phyloP scores from a whole-genome alignment of 306 rosid genomes.

The barrel medic (Medicago truncatula) region DNA sequence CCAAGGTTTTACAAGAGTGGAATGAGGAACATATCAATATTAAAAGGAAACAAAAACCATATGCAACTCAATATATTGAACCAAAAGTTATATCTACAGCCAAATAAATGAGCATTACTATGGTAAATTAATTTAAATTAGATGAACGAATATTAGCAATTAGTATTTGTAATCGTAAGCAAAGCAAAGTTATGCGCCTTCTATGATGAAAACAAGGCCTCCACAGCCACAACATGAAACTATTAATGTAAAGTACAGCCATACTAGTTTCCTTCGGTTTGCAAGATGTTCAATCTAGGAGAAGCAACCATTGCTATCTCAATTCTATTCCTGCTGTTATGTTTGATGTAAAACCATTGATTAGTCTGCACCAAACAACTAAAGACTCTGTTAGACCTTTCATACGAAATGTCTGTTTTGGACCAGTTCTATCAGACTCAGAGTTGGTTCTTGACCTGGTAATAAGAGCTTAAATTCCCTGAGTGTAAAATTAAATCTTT shows the following conservation, averaged over 20 bases:
- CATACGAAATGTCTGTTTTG: too few species aligned
- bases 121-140: background rate
- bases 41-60: constrained; percentile 9
- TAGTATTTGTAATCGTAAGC: background rate
- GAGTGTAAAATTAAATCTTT: background rate
- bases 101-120: background rate
- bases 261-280: background rate
- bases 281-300: background rate
- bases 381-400: background rate
- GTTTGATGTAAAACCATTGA: background rate
- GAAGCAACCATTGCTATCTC: constrained; percentile 1
- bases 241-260: background rate
- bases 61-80: constrained; percentile 2
- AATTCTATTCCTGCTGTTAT: background rate
- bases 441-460: constrained; percentile 24
- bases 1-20: too few species aligned
- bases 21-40: background rate
- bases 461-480: background rate
- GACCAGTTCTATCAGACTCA: too few species aligned
- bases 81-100: background rate
- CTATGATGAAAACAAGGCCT: background rate
- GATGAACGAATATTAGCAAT: background rate
- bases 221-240: background rate
- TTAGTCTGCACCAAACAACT: constrained; percentile 2
- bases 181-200: constrained; percentile 5